Evolutionary conservation across 495 filamentous ascomycete genomes (phyloP), one percentile per base, ranked within the genome.

Genomic region (Cercophora newfieldiana): DNA sequence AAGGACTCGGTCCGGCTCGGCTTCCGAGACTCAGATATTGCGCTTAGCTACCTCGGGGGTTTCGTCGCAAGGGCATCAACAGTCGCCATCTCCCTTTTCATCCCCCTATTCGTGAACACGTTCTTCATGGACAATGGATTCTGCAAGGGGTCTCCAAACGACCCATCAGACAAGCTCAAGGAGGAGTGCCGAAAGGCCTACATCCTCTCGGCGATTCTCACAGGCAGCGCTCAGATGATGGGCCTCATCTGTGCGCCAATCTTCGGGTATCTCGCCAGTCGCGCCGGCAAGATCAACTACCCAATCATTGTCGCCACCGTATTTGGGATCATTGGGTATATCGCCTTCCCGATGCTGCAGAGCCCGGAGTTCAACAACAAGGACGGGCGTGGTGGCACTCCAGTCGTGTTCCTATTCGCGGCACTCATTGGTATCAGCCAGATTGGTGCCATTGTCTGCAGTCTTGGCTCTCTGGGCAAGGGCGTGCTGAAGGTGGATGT

Each of bases 11-110:
- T 94, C 49, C 76, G 78, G 7, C 80, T 97, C n/a, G 94, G 91
- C 14, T 86, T 91, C 67, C 87, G 80, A 22, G 89, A 94, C 72
- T 80, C 84, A 25, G 85, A 88, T 57, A 94, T 99, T 71, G 88
- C 88, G 47, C 83, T 98, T 0, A 92, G 91, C 19, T 99, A 98
- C 70, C 78, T 97, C 0, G 95, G 94, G 63, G 94, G 94, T 18
- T 97, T 99, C 68, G 94, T 98, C 0, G 95, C 96, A 4, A 88
- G 95, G 58, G 92, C 95, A 12, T 97, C 92, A n/a, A 96, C 93
- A 0, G 94, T 99, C 49, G 94, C 90, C 12, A 96, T 98, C 61
- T 94, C 92, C 1, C 82, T 97, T 8, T 99, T 97, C 79, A 89
- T 99, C 57, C 96, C 95, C 5, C 83, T 99, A 4, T 94, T 88